A percentile compares a stretch with the other conserved stretches of the same genome.
Evolutionary conservation across 116 monocot genomes (phyloP).

Genomic region (Papilionanthe hybrid): DNA sequence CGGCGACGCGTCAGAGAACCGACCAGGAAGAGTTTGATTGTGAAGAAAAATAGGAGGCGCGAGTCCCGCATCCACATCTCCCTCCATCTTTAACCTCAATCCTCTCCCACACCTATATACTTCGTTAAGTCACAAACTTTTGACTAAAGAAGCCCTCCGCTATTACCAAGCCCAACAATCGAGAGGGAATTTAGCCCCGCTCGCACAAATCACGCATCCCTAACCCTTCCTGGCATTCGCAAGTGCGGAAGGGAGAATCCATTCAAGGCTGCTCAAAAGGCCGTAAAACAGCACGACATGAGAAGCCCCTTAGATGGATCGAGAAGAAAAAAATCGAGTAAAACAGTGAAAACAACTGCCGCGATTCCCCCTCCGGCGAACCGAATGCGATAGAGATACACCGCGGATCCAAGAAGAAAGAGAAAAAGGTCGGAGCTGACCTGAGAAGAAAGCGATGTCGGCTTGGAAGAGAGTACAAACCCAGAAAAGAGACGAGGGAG

Average conservation of each 20-base stretch:
- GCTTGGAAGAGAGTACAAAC: background rate
- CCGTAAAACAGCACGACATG: background rate
- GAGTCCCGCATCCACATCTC: conserved; percentile 69
- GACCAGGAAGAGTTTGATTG: conserved; percentile 26
- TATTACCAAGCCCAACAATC: background rate
- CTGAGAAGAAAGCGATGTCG: conserved; percentile 5
- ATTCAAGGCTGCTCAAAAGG: background rate
- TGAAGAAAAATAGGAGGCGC: conserved; percentile 58
- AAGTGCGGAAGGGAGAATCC: background rate
- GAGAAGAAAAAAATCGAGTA: background rate
- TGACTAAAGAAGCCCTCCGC: background rate
- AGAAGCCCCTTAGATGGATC: background rate
- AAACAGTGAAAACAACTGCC: background rate
- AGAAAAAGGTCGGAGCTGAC: background rate
- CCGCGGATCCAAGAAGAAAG: background rate
- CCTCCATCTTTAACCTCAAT: conserved; percentile 32
- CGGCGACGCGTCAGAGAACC: conserved; percentile 42
- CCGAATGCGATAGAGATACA: background rate
- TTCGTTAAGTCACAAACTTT: background rate
- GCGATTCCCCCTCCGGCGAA: background rate
- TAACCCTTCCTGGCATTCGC: background rate
- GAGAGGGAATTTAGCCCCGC: background rate
- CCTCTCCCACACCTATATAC: background rate
- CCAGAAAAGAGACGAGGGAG: background rate
- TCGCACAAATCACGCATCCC: conserved; percentile 2